A percentile compares a stretch with the other conserved stretches of the same genome.
These are phyloP conservation scores for Nitzschia sp. DNA, from an alignment of 108 stramenopile genomes.

Conservation along the genomic window DNA sequence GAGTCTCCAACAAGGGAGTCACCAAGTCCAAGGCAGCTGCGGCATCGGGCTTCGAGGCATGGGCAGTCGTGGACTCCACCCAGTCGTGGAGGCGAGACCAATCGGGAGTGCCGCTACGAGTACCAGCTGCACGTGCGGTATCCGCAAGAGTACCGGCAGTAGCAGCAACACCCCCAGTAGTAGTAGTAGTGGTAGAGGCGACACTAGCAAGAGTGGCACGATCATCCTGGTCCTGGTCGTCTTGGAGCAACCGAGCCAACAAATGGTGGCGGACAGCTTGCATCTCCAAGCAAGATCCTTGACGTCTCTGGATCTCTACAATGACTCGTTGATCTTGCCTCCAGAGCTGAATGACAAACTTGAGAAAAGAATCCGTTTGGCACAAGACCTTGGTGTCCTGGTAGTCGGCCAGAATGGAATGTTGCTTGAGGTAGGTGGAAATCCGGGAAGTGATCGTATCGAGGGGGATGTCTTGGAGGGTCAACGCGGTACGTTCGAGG, in stretches of 20 bases:
- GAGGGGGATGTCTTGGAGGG: background rate
- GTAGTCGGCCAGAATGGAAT: slow-evolving; percentile 15
- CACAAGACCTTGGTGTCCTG: slow-evolving; percentile 11
- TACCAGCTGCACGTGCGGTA: background rate
- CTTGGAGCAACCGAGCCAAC: background rate
- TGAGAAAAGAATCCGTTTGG: slow-evolving; percentile 4
- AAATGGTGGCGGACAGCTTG: slow-evolving; percentile 21
- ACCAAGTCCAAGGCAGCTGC: slow-evolving; percentile 3
- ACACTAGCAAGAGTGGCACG: background rate
- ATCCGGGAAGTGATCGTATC: slow-evolving; percentile 17
- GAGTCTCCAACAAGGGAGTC: slow-evolving; percentile 5
- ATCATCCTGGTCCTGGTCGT: too few species aligned
- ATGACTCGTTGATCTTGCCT: slow-evolving; percentile 8
- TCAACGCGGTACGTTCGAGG: slow-evolving; percentile 18
- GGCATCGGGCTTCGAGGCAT: background rate
- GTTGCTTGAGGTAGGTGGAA: slow-evolving; percentile 21
- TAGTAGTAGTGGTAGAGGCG: background rate
- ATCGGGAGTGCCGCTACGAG: too few species aligned
- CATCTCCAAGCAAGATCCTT: slow-evolving; percentile 23
- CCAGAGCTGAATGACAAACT: slow-evolving; percentile 25
- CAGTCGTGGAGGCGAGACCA: too few species aligned
- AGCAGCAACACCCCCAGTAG: too few species aligned
- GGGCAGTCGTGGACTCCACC: background rate
- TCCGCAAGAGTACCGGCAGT: background rate
- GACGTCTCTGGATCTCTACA: slow-evolving; percentile 22